These are phyloP conservation scores for Waltiozyma sp. DNA, from an alignment of 1,139 yeast species.

Conservation along the genomic window DNA sequence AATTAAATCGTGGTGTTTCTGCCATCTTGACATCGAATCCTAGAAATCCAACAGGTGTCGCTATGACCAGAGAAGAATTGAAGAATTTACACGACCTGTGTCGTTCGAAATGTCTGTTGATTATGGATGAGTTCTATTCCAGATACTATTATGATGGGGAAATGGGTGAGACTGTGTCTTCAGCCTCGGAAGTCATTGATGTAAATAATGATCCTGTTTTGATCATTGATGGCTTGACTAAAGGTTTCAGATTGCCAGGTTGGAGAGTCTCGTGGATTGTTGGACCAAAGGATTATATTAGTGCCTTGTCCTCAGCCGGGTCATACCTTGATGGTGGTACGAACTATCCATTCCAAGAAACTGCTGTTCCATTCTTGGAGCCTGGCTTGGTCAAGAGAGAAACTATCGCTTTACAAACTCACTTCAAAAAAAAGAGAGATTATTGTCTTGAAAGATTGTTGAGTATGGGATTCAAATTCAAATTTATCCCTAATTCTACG, in stretches of 20 bases:
- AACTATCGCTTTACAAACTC: slow-evolving; percentile 51
- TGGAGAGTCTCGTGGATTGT: slow-evolving; percentile 64
- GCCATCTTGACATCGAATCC: slow-evolving; percentile 54
- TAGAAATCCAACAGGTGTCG: slow-evolving; percentile 56
- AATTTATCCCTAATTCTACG: slow-evolving; percentile 48
- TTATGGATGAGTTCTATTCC: slow-evolving; percentile 61
- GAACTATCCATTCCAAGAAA: slow-evolving; percentile 55
- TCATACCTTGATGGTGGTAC: slow-evolving; percentile 59
- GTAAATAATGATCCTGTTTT: slow-evolving; percentile 54
- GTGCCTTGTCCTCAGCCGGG: slow-evolving; percentile 51
- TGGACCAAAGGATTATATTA: slow-evolving; percentile 56
- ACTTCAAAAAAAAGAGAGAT: slow-evolving; percentile 52
- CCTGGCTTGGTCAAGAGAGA: slow-evolving; percentile 42
- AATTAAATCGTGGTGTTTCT: slow-evolving; percentile 50
- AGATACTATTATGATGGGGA: slow-evolving; percentile 53
- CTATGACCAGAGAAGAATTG: slow-evolving; percentile 43
- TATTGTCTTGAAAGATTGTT: slow-evolving; percentile 41
- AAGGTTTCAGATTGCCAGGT: slow-evolving; percentile 58
- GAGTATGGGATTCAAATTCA: slow-evolving; percentile 48
- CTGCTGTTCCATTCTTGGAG: slow-evolving; percentile 47
- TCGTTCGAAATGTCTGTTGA: slow-evolving; percentile 42
- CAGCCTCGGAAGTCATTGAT: slow-evolving; percentile 46
- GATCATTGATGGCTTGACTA: slow-evolving; percentile 54
- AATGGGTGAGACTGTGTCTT: slow-evolving; percentile 43
- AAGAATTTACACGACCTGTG: slow-evolving; percentile 45